Evolutionary conservation across 108 stramenopile genomes (phyloP).

Genomic region (Discostella pseudostelligera): DNA sequence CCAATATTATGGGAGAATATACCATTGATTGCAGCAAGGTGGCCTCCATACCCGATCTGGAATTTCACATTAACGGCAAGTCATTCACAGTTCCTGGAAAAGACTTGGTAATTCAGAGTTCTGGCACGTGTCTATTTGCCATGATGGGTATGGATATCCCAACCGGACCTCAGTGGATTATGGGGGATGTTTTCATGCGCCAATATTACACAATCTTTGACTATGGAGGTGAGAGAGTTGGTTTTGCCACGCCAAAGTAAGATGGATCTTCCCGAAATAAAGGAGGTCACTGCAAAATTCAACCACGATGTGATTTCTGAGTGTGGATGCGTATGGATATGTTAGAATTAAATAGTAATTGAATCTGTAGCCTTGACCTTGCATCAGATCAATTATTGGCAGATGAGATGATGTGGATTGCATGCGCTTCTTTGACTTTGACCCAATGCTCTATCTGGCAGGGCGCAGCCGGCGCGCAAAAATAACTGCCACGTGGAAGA

Average conservation of each 20-base stretch:
- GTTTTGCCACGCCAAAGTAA: conserved; percentile 77
- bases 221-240: conserved; percentile 76
- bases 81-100: conserved; percentile 80
- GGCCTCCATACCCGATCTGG: conserved; percentile 64
- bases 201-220: conserved; percentile 97
- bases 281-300: background rate
- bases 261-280: too few relatives aligned
- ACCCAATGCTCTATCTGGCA: too few relatives aligned
- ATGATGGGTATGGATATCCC: conserved; percentile 96
- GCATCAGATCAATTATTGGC: too few relatives aligned
- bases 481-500: too few relatives aligned
- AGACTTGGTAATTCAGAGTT: conserved; percentile 84
- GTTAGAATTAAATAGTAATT: too few relatives aligned
- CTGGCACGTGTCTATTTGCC: conserved; percentile 88
- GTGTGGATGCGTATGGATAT: too few relatives aligned
- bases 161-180: conserved; percentile 88
- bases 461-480: too few relatives aligned
- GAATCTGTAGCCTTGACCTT: too few relatives aligned
- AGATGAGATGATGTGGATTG: too few relatives aligned
- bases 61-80: conserved; percentile 80
- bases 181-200: conserved; percentile 96
- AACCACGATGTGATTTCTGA: too few relatives aligned
- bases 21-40: conserved; percentile 86
- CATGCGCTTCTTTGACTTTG: too few relatives aligned
- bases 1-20: conserved; percentile 90